Evolutionary conservation across 805 yeast genomes (phyloP), one percentile per base, ranked within the genome.

Genomic region (Candida namnaoensis): DNA sequence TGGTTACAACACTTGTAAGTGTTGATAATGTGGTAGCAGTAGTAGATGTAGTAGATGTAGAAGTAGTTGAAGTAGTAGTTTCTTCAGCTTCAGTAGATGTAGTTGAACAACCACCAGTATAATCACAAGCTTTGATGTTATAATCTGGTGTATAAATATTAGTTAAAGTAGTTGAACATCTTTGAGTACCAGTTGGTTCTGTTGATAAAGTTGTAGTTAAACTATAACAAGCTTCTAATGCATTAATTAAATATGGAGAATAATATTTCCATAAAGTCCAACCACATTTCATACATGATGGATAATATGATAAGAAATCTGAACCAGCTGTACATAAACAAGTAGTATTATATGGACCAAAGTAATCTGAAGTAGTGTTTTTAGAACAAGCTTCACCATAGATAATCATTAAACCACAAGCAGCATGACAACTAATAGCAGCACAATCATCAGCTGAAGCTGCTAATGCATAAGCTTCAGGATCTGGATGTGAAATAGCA

Each of bases 261-360:
- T 59, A 59, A 42, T 56, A 53, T n/a, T 47, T 36, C 57, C 56
- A 60, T 30, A 60, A 43, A 48, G 62, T 58, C 64, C 62, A 59
- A 36, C 64, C 64, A 49, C 64, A 60, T 34, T 54, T 59, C 27
- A 59, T 47, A 50, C 64, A 60, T 3, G 38, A 48, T 13, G 48
- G 50, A 25, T 50, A 50, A 25, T 37, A 35, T 5, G 25, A 19
- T 36, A 39, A 41, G 41, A 47, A 51, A 15, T 32, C 14, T 13
- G 44, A 32, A 11, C 37, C 51, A 19, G 33, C 25, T 19, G 38
- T 41, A 42, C 54, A 51, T 32, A 43, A 38, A 38, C 54, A 51
- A n/a, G 15, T 27, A 32, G 34, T 14, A 36, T 45, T 36, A 34
- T 43, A 44, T 19, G 39, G 39, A 23, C 35, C 39, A 30, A 36